Evolutionary conservation across 495 filamentous ascomycete species (phyloP).

Genomic region (Neurospora sp.): DNA sequence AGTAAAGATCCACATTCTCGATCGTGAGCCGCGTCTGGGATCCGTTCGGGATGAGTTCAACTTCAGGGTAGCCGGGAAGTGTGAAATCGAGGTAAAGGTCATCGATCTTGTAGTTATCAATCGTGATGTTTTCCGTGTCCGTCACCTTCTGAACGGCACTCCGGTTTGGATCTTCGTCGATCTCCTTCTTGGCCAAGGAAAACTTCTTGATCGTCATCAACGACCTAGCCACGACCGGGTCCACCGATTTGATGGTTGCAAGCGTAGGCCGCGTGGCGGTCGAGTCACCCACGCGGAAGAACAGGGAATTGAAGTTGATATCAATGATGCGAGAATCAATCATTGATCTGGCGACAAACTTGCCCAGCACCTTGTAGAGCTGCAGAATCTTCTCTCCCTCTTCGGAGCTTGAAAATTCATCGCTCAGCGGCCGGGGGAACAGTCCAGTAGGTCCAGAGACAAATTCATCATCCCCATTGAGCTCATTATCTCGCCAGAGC

Average conservation of each 20-base stretch:
- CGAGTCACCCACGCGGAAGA: constrained; percentile 86
- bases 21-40: constrained; percentile 68
- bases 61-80: constrained; percentile 80
- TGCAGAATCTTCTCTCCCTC: constrained; percentile 75
- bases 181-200: constrained; percentile 65
- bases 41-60: constrained; percentile 73
- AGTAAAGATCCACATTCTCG: constrained; percentile 77
- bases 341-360: constrained; percentile 97
- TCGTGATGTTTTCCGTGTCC: constrained; percentile 53
- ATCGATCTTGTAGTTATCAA: constrained; percentile 70
- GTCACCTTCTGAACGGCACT: constrained; percentile 57
- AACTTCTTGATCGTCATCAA: constrained; percentile 85
- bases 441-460: constrained; percentile 78
- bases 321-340: constrained; percentile 97
- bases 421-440: constrained; percentile 88
- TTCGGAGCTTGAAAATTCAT: constrained; percentile 60
- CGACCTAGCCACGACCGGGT: constrained; percentile 74
- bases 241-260: constrained; percentile 85
- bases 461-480: constrained; percentile 64
- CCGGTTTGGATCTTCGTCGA: constrained; percentile 59
- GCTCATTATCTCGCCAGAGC: constrained; percentile 90
- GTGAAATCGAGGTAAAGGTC: constrained; percentile 91
- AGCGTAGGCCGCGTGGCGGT: constrained; percentile 72
- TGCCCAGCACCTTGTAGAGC: constrained; percentile 88
- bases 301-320: constrained; percentile 92